A percentile compares a stretch with the other conserved stretches of the same genome.
phyloP scores from a whole-genome alignment of 257 asterid species.

The Salvia hispanica region DNA sequence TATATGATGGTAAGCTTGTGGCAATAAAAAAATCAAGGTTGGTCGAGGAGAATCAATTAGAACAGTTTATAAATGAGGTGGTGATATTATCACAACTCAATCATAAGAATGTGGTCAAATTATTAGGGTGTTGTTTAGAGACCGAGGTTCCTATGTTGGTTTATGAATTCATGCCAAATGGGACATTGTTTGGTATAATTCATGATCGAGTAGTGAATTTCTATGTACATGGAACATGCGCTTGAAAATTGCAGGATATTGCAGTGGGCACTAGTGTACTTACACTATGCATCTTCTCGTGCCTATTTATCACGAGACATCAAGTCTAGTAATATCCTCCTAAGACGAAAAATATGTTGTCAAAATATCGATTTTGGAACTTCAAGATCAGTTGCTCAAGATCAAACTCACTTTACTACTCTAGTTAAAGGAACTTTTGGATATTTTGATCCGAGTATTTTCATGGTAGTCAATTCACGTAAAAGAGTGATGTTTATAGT shows the following conservation, averaged over 20 bases:
- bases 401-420: conserved; percentile 38
- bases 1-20: conserved; percentile 22
- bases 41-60: conserved; percentile 17
- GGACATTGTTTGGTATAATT: conserved; percentile 19
- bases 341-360: conserved; percentile 30
- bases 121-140: conserved; percentile 33
- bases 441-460: conserved; percentile 41
- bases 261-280: conserved; percentile 30
- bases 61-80: conserved; percentile 33
- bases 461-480: conserved; percentile 32
- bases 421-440: conserved; percentile 39
- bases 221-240: conserved; percentile 22
- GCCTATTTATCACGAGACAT: conserved; percentile 35
- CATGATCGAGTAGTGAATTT: conserved; percentile 5
- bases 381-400: conserved; percentile 16
- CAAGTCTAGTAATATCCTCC: conserved; percentile 34
- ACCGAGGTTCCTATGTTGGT: conserved; percentile 17
- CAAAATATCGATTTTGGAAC: conserved; percentile 35
- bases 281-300: conserved; percentile 29
- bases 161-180: conserved; percentile 26
- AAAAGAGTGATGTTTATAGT: conserved; percentile 37
- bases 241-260: conserved; percentile 20
- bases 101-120: conserved; percentile 30
- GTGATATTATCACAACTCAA: conserved; percentile 31
- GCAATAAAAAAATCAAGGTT: conserved; percentile 26